These are phyloP conservation scores for Debaryomyces sp. DNA, from an alignment of 1,139 yeast species.

Conservation along the genomic window DNA sequence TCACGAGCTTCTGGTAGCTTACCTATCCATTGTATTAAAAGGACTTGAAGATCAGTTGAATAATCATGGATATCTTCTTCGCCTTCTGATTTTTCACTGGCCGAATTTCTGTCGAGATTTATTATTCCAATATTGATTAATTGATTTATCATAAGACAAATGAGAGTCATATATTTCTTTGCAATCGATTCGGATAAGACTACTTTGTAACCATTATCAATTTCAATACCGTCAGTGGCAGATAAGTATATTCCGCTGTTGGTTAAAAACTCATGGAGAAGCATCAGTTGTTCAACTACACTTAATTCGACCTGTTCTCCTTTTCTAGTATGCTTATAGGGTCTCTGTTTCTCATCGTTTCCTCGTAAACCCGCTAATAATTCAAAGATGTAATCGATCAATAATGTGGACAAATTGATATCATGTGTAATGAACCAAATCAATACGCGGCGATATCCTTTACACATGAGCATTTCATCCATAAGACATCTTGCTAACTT, in stretches of 20 bases:
- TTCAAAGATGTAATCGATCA: conserved; percentile 62
- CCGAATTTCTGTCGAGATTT: conserved; percentile 29
- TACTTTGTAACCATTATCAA: conserved; percentile 37
- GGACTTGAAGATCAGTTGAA: conserved; percentile 56
- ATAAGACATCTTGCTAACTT: conserved; percentile 54
- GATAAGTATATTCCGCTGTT: conserved; percentile 56
- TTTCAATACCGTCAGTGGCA: conserved; percentile 38
- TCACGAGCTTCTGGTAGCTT: conserved; percentile 43
- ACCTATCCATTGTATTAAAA: conserved; percentile 66
- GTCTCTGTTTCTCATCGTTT: conserved; percentile 23
- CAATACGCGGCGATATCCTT: conserved; percentile 60
- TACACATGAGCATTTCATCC: conserved; percentile 71
- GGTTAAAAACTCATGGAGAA: conserved; percentile 68
- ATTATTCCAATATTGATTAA: conserved; percentile 49
- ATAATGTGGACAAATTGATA: conserved; percentile 52
- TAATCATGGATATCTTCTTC: conserved; percentile 43
- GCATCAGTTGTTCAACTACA: conserved; percentile 62
- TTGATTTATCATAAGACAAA: conserved; percentile 63
- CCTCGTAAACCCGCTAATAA: conserved; percentile 59
- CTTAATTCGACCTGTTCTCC: conserved; percentile 53
- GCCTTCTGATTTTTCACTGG: conserved; percentile 14
- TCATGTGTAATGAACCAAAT: conserved; percentile 70
- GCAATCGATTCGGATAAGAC: conserved; percentile 46
- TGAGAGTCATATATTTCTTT: conserved; percentile 51
- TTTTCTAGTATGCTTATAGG: conserved; percentile 53